Evolutionary conservation across 768 basidiomycete species (phyloP).

Genomic region (Tricholoma hemisulphureum): DNA sequence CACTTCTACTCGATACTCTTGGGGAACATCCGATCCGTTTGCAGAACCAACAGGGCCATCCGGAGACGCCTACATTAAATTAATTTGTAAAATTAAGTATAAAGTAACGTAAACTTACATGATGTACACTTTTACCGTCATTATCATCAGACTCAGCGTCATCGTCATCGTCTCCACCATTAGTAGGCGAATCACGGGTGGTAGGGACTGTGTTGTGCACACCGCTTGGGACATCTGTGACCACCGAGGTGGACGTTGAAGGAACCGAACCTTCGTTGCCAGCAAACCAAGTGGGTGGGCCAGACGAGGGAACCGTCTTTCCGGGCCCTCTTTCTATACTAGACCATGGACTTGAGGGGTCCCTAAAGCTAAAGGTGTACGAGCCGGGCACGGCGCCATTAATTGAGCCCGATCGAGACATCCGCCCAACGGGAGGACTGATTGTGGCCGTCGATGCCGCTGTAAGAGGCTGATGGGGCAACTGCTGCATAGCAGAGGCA

Average conservation of each 20-base stretch:
- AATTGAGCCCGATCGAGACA: conserved; percentile 59
- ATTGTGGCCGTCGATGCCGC: conserved; percentile 19
- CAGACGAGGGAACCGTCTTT: conserved; percentile 6
- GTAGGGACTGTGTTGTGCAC: conserved; percentile 25
- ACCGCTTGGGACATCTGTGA: conserved; percentile 24
- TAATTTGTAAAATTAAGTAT: not conserved
- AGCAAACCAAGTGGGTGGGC: conserved; percentile 16
- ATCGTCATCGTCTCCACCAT: conserved; percentile 51
- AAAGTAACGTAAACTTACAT: conserved; percentile 8
- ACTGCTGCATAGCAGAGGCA: conserved; percentile 20
- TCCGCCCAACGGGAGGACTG: conserved; percentile 45
- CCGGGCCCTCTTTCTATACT: conserved; percentile 10
- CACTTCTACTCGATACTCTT: conserved; percentile 78
- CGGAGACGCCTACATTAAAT: conserved; percentile 22
- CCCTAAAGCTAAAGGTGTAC: conserved; percentile 33
- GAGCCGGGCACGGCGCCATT: conserved; percentile 42
- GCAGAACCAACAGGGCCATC: conserved; percentile 30
- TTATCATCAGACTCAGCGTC: conserved; percentile 42
- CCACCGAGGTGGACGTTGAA: conserved; percentile 26
- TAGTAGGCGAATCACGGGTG: conserved; percentile 41
- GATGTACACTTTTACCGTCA: conserved; percentile 26
- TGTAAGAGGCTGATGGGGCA: conserved; percentile 14
- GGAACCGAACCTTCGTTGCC: conserved; percentile 17
- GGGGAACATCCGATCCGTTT: conserved; percentile 57
- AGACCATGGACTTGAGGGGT: conserved; percentile 18